Conservation (phyloP, 495 filamentous ascomycete species). For the Trichoderma reesei region DNA sequence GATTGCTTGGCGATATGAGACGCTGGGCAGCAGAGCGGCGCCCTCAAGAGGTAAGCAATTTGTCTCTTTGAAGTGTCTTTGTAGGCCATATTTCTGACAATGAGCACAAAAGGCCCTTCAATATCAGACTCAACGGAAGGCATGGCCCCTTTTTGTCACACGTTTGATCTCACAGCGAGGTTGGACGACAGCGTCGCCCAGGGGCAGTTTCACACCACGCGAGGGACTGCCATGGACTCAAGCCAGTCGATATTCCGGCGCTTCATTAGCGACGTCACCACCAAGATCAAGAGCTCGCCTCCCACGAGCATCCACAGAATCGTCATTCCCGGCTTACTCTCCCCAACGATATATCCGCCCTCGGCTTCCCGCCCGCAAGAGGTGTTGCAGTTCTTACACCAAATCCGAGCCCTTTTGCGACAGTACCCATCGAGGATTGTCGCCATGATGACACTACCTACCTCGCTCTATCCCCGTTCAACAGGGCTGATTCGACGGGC, state of each 20-base stretch:
- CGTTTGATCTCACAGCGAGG: background rate
- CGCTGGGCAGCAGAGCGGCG: slow-evolving; percentile 56
- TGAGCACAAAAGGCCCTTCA: background rate
- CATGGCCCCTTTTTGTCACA: slow-evolving; percentile 4
- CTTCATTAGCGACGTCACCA: slow-evolving; percentile 52
- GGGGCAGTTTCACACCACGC: slow-evolving; percentile 7
- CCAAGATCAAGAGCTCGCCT: slow-evolving; percentile 47
- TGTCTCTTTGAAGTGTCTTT: background rate
- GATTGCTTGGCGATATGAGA: slow-evolving; percentile 96
- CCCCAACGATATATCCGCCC: slow-evolving; percentile 69
- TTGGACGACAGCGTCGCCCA: slow-evolving; percentile 1
- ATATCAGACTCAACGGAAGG: slow-evolving; percentile 2
- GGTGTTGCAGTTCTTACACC: slow-evolving; percentile 76
- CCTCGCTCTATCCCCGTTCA: slow-evolving; percentile 69
- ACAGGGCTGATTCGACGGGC: slow-evolving; percentile 79
- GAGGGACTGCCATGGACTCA: background rate
- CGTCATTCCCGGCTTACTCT: slow-evolving; percentile 73
- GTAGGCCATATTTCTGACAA: background rate
- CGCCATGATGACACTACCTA: slow-evolving; percentile 66
- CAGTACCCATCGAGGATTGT: slow-evolving; percentile 56
- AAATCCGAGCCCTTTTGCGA: slow-evolving; percentile 63
- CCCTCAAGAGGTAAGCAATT: slow-evolving; percentile 40
- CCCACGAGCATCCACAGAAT: slow-evolving; percentile 65
- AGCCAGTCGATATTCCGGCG: slow-evolving; percentile 48
- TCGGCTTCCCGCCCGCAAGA: slow-evolving; percentile 55